Percentiles rank a stretch among this genome's conserved stretches.
These are phyloP conservation scores for Quercus tomentella DNA, from an alignment of 331 rosid genomes.

Conservation along the genomic window DNA sequence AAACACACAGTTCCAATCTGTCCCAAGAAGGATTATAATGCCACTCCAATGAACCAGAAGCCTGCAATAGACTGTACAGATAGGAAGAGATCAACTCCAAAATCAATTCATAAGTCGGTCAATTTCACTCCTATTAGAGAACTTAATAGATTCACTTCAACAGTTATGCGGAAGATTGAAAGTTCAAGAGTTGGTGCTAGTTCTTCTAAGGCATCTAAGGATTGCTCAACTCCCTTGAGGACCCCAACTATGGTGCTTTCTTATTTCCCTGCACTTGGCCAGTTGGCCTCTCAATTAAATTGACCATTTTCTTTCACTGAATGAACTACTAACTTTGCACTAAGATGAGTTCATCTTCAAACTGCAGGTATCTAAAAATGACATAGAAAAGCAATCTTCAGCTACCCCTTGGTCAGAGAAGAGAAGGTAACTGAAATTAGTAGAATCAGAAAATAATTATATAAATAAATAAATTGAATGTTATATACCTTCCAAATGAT, in stretches of 20 bases:
- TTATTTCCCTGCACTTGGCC: constrained; percentile 2
- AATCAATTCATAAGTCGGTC: constrained; percentile 44
- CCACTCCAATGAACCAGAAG: constrained; percentile 49
- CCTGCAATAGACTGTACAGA: constrained; percentile 34
- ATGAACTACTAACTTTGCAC: constrained; percentile 5
- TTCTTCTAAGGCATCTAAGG: constrained; percentile 65
- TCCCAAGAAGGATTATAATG: constrained; percentile 28
- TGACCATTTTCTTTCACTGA: background rate
- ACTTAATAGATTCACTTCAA: constrained; percentile 65
- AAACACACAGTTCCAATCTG: constrained; percentile 33
- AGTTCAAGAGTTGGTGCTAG: constrained; percentile 55
- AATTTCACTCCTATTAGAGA: constrained; percentile 86
- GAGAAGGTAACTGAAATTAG: constrained; percentile 40
- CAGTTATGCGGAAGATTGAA: constrained; percentile 74
- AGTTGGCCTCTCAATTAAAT: background rate
- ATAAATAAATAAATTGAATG: background rate
- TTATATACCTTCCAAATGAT: background rate
- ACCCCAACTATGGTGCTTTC: constrained; percentile 65
- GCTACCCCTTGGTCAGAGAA: constrained; percentile 70
- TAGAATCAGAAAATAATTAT: background rate
- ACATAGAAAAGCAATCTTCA: constrained; percentile 37
- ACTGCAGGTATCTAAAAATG: constrained; percentile 53
- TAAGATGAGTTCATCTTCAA: constrained; percentile 8
- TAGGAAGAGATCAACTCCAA: constrained; percentile 60
- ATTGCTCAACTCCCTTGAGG: constrained; percentile 58